These are phyloP conservation scores for Helianthus annuus DNA, from an alignment of 129 eudicot species.

Conservation along the genomic window DNA sequence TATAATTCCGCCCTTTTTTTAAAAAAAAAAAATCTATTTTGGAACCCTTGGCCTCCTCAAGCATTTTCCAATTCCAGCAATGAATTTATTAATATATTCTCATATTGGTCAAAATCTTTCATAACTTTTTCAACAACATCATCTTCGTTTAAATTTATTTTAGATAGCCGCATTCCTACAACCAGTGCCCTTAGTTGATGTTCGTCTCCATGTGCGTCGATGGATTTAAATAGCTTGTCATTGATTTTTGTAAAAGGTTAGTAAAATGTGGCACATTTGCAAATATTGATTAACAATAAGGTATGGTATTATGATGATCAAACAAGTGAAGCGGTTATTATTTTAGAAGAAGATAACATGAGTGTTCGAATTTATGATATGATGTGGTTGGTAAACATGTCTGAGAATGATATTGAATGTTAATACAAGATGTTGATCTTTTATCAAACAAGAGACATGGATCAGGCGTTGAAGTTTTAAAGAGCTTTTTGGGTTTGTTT, in stretches of 20 bases:
- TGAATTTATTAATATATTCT: conserved; percentile 43
- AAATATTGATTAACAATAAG: too few relatives aligned
- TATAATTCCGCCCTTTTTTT: too few relatives aligned
- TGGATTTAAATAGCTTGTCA: conserved; percentile 55
- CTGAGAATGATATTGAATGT: too few relatives aligned
- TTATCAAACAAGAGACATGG: too few relatives aligned
- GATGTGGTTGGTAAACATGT: too few relatives aligned
- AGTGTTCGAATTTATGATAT: too few relatives aligned
- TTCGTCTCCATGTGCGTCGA: conserved; percentile 47
- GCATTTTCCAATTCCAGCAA: conserved; percentile 52
- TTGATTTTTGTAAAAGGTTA: conserved; percentile 7
- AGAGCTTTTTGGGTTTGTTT: too few relatives aligned
- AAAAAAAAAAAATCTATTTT: conserved; percentile 5
- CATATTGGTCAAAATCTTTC: conserved; percentile 65
- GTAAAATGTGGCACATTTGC: background rate
- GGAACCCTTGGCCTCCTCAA: conserved; percentile 49
- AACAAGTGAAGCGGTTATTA: too few relatives aligned
- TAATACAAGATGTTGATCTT: too few relatives aligned
- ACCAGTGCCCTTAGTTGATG: conserved; percentile 62
- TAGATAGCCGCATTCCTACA: conserved; percentile 63
- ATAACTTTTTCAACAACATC: conserved; percentile 67
- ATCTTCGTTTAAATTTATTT: conserved; percentile 55
- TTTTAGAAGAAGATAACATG: too few relatives aligned
- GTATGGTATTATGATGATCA: too few relatives aligned
- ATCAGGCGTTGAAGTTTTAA: too few relatives aligned